phyloP scores from a whole-genome alignment of 768 basidiomycete species.

The Agrocybe chaxingu region DNA sequence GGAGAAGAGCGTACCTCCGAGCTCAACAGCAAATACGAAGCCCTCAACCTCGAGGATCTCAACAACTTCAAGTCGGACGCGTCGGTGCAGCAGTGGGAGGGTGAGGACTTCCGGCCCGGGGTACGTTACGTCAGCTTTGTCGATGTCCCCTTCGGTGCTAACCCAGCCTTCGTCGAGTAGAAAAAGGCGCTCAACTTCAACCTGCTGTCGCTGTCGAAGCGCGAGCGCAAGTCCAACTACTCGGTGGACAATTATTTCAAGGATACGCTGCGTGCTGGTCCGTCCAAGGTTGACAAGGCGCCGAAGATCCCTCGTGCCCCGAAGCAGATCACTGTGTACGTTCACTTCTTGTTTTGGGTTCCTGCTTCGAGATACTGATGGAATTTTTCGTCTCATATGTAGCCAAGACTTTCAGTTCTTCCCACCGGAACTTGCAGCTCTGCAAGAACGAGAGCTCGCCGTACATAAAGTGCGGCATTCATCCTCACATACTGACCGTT shows the following conservation, averaged over 20 bases:
- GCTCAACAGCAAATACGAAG: no score
- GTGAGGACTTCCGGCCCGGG: conserved; percentile 84
- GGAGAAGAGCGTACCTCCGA: conserved; percentile 82
- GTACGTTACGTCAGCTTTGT: conserved; percentile 34
- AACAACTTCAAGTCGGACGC: conserved; percentile 97
- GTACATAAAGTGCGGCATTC: conserved; percentile 62
- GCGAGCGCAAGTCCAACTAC: conserved; percentile 92
- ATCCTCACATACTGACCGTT: neutral
- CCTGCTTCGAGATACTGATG: conserved; percentile 3
- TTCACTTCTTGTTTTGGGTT: conserved; percentile 8
- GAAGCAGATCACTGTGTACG: conserved; percentile 82
- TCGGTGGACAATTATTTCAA: conserved; percentile 96
- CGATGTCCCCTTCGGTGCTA: conserved; percentile 1
- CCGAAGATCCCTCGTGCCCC: conserved; percentile 84
- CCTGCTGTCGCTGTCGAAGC: conserved; percentile 84
- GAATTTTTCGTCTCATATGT: neutral
- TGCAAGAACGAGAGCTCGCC: conserved; percentile 86
- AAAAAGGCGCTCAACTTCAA: conserved; percentile 72
- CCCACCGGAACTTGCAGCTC: conserved; percentile 69
- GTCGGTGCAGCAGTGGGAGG: conserved; percentile 92
- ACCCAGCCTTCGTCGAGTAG: conserved; percentile 22
- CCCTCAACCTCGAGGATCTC: conserved; percentile 87
- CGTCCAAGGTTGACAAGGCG: conserved; percentile 75
- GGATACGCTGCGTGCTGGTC: conserved; percentile 79
- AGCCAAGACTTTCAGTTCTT: conserved; percentile 99